Evolutionary conservation across 768 basidiomycete species (phyloP).

Genomic region (Termitomyces sp.): DNA sequence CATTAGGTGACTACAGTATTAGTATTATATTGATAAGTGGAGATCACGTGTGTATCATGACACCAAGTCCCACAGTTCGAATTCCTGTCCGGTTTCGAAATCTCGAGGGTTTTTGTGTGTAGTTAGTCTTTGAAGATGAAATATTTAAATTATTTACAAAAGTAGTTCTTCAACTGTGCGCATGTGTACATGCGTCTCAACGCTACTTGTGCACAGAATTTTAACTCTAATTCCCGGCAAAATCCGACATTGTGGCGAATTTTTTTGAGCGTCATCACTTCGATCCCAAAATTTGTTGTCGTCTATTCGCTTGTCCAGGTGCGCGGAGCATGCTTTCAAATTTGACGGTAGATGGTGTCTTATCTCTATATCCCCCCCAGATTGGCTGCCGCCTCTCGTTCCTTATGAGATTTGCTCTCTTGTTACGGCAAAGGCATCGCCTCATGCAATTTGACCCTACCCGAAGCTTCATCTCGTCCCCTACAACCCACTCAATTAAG

Average conservation of each 20-base stretch:
- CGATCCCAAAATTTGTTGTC: neutral
- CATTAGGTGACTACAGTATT: no score
- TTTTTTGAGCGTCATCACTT: neutral
- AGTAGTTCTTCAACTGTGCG: no score
- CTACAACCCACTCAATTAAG: slow-evolving; percentile 26
- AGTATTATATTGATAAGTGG: no score
- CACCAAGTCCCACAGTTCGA: no score
- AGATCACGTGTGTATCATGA: no score
- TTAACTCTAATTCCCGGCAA: neutral
- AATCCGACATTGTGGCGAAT: neutral
- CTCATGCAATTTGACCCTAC: slow-evolving; percentile 54
- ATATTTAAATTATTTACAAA: no score
- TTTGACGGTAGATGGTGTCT: neutral
- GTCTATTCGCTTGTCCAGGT: neutral
- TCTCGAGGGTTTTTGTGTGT: no score
- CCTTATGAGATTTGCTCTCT: slow-evolving; percentile 49
- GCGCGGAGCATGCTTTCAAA: neutral
- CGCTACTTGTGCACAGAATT: no score
- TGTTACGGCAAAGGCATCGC: slow-evolving; percentile 44
- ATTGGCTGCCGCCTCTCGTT: slow-evolving; percentile 5
- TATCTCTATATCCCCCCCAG: neutral
- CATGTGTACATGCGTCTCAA: no score
- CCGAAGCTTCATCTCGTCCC: slow-evolving; percentile 20
- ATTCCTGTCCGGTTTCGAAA: no score
- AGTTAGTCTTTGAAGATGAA: no score